Conservation (phyloP, 192 early-diverging fungal species). For the Coemansia sp. region DNA sequence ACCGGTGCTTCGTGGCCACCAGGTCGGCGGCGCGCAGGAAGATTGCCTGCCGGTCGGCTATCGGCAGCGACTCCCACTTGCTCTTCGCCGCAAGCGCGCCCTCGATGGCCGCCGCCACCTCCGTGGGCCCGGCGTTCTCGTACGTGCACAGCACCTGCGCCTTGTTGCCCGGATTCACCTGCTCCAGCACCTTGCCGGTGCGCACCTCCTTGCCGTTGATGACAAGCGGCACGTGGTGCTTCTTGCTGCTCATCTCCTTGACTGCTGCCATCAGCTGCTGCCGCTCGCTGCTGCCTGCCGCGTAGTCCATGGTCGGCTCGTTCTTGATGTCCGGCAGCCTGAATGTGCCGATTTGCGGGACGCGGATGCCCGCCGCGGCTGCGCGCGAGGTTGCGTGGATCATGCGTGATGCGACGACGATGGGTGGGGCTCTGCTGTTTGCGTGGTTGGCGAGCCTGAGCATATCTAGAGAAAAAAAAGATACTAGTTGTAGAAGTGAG, state of each 20-base stretch:
- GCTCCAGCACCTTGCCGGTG: slow-evolving; percentile 67
- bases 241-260: slow-evolving; percentile 67
- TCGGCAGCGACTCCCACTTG: slow-evolving; percentile 90
- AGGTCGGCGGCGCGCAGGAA: slow-evolving; percentile 99
- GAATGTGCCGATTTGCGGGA: slow-evolving; percentile 74
- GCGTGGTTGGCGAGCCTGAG: slow-evolving; percentile 19
- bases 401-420: not conserved
- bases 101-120: slow-evolving; percentile 81
- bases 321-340: slow-evolving; percentile 80
- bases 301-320: slow-evolving; percentile 86
- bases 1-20: slow-evolving; percentile 85
- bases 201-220: slow-evolving; percentile 85
- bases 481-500: not conserved
- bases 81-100: slow-evolving; percentile 81
- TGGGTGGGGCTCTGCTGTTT: slow-evolving; percentile 5
- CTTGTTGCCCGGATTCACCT: slow-evolving; percentile 85
- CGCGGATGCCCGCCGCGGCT: slow-evolving; percentile 40
- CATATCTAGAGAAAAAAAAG: slow-evolving; percentile 12
- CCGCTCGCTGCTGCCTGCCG: slow-evolving; percentile 73
- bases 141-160: slow-evolving; percentile 76
- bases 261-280: slow-evolving; percentile 75
- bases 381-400: slow-evolving; percentile 4
- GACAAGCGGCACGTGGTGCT: slow-evolving; percentile 75
- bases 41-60: slow-evolving; percentile 92
- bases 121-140: slow-evolving; percentile 76